Percentiles rank a stretch among this genome's conserved stretches.
Evolutionary conservation across 1,284 basidiomycete genomes (phyloP).

Genomic region (Vanrija sp.): DNA sequence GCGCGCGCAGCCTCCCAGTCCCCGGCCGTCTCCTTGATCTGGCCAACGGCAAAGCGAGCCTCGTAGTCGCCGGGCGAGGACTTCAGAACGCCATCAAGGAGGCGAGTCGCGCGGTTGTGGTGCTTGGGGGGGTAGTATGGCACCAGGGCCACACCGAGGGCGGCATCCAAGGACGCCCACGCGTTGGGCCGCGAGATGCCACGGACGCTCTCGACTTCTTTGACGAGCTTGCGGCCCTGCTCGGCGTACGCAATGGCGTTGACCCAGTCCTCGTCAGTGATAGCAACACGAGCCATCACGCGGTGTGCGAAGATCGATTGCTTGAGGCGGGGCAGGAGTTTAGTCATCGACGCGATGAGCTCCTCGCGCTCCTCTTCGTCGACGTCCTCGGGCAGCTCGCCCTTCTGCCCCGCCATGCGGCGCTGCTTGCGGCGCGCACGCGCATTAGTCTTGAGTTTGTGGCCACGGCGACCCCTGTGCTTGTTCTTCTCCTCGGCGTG

Average conservation of each 20-base stretch:
- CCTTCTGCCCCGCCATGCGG: slow-evolving; percentile 31
- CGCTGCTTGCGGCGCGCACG: slow-evolving; percentile 32
- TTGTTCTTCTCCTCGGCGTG: slow-evolving; percentile 1
- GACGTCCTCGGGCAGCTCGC: slow-evolving; percentile 35
- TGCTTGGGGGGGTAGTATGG: slow-evolving; percentile 87
- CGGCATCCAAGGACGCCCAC: slow-evolving; percentile 37
- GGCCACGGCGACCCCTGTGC: slow-evolving; percentile 18
- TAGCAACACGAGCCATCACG: slow-evolving; percentile 67
- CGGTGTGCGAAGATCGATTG: slow-evolving; percentile 69
- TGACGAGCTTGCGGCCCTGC: slow-evolving; percentile 61
- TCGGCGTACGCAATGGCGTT: slow-evolving; percentile 69
- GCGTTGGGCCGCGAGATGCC: slow-evolving; percentile 52
- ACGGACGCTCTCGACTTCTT: slow-evolving; percentile 58
- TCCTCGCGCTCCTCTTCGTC: slow-evolving; percentile 44
- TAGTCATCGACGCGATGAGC: slow-evolving; percentile 39
- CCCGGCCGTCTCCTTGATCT: slow-evolving; percentile 62
- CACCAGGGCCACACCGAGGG: slow-evolving; percentile 60
- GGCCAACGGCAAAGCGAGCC: slow-evolving; percentile 70
- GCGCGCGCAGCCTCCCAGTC: slow-evolving; percentile 68
- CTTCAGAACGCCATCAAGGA: slow-evolving; percentile 68
- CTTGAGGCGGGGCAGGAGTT: slow-evolving; percentile 46
- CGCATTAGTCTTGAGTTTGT: slow-evolving; percentile 26
- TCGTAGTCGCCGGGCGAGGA: slow-evolving; percentile 61
- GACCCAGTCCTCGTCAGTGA: slow-evolving; percentile 70
- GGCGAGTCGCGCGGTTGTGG: slow-evolving; percentile 68